Conservation (phyloP, 257 asterid genomes). For the Solanum megistacrolobum region DNA sequence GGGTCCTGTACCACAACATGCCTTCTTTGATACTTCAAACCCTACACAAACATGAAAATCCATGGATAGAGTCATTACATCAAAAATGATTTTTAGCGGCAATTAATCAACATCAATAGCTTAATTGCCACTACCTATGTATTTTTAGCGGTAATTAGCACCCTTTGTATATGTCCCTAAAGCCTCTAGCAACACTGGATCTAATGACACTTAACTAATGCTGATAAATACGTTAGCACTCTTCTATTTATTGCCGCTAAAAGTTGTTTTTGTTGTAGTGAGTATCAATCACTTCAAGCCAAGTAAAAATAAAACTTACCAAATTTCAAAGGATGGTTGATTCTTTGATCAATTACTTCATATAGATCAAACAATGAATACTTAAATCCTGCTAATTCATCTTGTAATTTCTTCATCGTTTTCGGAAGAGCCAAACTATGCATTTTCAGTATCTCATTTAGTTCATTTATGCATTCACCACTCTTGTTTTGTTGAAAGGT, state of each 20-base stretch:
- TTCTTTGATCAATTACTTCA: neutral
- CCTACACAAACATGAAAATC: conserved; percentile 6
- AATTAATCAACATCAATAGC: no score
- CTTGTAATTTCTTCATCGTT: conserved; percentile 2
- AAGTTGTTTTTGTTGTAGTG: no score
- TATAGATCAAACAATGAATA: conserved; percentile 13
- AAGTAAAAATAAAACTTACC: conserved; percentile 5
- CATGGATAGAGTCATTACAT: neutral
- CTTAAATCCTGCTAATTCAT: conserved; percentile 9
- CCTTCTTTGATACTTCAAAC: conserved; percentile 31
- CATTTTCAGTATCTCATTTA: neutral
- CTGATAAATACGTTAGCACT: no score
- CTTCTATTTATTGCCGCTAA: no score
- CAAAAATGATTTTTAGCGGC: no score
- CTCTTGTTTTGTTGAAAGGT: neutral
- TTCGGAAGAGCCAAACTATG: conserved; percentile 5
- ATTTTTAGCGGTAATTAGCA: no score
- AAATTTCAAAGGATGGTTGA: conserved; percentile 10
- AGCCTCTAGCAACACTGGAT: no score
- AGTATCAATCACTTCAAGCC: neutral
- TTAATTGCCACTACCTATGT: no score
- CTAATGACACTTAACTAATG: no score
- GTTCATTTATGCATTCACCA: neutral
- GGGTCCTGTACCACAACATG: conserved; percentile 50
- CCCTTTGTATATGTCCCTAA: no score